These are phyloP conservation scores for Macrophomina phaseolina DNA, from an alignment of 2,329 filamentous ascomycete species.

Conservation along the genomic window DNA sequence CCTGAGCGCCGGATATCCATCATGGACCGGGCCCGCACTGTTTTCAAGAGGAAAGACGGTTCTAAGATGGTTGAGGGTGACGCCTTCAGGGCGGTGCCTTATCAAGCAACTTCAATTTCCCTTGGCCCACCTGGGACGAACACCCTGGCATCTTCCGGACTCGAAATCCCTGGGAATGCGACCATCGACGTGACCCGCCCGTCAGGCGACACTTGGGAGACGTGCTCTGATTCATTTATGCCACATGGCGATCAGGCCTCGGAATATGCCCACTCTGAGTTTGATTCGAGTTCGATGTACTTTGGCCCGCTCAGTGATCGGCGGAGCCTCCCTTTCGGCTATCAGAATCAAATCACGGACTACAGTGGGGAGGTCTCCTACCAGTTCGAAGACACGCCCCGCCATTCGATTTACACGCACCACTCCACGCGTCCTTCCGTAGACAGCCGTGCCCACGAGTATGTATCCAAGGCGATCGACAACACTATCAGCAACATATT, in stretches of 20 bases:
- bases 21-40: slow-evolving; percentile 11
- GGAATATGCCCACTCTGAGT: background rate
- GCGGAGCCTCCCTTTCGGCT: slow-evolving; percentile 25
- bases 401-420: background rate
- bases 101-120: background rate
- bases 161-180: background rate
- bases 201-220: slow-evolving; percentile 13
- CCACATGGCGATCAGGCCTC: background rate
- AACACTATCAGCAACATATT: slow-evolving; percentile 27
- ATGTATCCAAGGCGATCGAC: background rate
- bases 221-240: background rate
- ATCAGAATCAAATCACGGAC: slow-evolving; percentile 24
- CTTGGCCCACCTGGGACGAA: background rate
- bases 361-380: slow-evolving; percentile 24
- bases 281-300: background rate
- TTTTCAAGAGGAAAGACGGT: background rate
- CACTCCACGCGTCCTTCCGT: background rate
- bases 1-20: background rate
- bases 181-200: background rate
- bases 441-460: slow-evolving; percentile 25
- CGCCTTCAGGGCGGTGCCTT: background rate
- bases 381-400: background rate
- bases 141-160: background rate
- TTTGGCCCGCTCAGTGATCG: slow-evolving; percentile 24
- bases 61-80: background rate